A percentile compares a stretch with the other conserved stretches of the same genome.
Evolutionary conservation across 441 rosid genomes (phyloP).

Genomic region (Syzygium syzygioides): DNA sequence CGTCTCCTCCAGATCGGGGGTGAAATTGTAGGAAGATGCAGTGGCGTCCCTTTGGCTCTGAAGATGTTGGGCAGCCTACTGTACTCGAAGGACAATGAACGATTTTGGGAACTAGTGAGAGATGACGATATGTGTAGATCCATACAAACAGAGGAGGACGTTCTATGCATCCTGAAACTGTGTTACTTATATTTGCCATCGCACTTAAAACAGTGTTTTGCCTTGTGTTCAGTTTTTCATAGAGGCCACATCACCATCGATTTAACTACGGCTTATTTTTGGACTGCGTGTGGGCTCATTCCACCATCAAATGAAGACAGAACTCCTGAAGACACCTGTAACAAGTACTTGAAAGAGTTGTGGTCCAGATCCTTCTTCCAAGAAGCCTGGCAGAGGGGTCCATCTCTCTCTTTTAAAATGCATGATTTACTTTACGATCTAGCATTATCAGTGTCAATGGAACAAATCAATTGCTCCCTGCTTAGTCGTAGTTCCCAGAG

Average conservation of each 20-base stretch:
- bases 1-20: background rate
- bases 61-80: background rate
- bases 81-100: background rate
- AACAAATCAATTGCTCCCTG: background rate
- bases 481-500: background rate
- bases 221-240: background rate
- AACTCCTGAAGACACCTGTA: background rate
- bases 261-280: background rate
- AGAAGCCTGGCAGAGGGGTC: background rate
- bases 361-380: background rate
- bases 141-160: background rate
- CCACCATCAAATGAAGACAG: background rate
- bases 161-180: background rate
- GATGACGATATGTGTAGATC: background rate
- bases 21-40: background rate
- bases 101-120: background rate
- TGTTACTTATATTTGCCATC: background rate
- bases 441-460: background rate
- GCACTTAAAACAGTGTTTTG: constrained; percentile 1
- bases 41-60: background rate
- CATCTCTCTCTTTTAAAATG: background rate
- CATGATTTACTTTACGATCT: constrained; percentile 1
- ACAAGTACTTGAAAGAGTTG: background rate
- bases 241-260: background rate
- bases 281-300: background rate